Evolutionary conservation across 148 eudicot species (phyloP).

Genomic region (Talinum fruticosum): DNA sequence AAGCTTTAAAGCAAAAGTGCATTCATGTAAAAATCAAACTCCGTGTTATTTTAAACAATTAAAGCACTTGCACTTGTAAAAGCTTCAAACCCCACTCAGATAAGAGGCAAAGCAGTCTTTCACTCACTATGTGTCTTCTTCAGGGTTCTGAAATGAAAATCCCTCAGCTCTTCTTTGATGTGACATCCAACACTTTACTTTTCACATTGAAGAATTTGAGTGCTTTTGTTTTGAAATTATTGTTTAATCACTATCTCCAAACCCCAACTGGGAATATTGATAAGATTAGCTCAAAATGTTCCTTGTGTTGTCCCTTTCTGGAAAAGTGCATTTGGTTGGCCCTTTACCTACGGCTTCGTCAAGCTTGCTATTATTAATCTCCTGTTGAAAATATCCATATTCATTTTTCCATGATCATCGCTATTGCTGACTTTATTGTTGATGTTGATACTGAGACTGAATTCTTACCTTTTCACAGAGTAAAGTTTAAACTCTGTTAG

Average conservation of each 20-base stretch:
- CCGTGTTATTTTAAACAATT: neutral
- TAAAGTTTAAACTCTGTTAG: too few relatives aligned
- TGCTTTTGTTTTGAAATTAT: neutral
- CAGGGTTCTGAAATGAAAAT: neutral
- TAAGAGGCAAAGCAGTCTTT: constrained; percentile 1
- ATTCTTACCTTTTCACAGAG: neutral
- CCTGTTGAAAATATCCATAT: neutral
- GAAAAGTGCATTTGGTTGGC: neutral
- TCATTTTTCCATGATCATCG: neutral
- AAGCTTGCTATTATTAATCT: neutral
- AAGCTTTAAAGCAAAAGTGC: neutral
- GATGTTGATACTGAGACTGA: neutral
- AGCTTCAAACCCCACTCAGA: neutral
- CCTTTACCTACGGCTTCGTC: neutral
- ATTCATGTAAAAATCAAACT: neutral
- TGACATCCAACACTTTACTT: neutral
- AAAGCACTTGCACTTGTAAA: constrained; percentile 1
- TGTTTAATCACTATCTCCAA: neutral
- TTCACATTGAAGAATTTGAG: neutral
- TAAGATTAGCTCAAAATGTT: neutral
- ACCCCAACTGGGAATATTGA: neutral
- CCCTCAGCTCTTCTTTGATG: constrained; percentile 1
- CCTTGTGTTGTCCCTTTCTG: neutral
- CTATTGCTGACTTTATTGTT: neutral
- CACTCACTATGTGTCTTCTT: constrained; percentile 13